phyloP scores from a whole-genome alignment of 2,329 filamentous ascomycete genomes.

The Colletotrichum theobromicola region DNA sequence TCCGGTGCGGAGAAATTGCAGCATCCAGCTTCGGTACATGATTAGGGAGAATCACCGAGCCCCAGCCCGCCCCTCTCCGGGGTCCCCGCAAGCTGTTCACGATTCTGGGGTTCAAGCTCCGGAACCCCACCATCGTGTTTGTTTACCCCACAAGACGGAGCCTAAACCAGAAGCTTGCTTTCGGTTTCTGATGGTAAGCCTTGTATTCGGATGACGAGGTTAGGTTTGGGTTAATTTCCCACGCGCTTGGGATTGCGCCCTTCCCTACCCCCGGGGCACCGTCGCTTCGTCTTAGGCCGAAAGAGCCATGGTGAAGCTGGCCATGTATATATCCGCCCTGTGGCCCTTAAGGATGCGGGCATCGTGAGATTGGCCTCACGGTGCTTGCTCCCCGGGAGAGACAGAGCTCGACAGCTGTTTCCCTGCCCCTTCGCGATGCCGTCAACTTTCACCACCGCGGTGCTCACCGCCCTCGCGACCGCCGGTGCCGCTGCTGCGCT shows the following conservation, averaged over 20 bases:
- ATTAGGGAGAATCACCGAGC: conserved; percentile 15
- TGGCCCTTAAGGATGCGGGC: background rate
- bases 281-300: background rate
- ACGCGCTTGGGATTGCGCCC: background rate
- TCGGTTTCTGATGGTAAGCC: background rate
- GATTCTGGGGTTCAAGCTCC: conserved; percentile 6
- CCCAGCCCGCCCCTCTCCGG: background rate
- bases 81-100: background rate
- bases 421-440: background rate
- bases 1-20: conserved; percentile 10
- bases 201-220: background rate
- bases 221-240: background rate
- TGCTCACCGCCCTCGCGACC: background rate
- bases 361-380: background rate
- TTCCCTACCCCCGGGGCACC: background rate
- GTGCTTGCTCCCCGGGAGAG: background rate
- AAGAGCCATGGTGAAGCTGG: background rate
- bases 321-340: background rate
- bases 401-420: background rate
- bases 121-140: background rate
- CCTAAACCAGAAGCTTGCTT: background rate
- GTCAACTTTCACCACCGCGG: background rate
- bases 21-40: background rate
- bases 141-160: background rate
- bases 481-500: background rate